Conservation (phyloP, 164 flowering plant species). For the Aristolochia californica region DNA sequence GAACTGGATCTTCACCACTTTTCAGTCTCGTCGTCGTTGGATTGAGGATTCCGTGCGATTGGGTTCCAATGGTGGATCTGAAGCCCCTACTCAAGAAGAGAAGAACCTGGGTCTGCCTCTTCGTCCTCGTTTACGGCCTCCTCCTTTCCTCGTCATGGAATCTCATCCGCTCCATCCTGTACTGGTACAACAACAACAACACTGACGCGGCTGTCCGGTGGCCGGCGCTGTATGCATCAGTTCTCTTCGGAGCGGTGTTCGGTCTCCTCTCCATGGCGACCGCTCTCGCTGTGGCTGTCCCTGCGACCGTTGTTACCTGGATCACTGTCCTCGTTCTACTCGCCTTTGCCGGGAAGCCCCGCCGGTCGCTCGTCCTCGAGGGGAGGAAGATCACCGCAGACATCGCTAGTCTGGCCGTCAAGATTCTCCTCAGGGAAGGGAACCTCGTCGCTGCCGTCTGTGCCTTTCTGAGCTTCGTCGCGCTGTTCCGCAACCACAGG, state of each 20-base stretch:
- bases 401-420: conserved; percentile 29
- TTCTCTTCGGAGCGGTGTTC: conserved; percentile 14
- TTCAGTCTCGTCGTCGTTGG: too few species aligned
- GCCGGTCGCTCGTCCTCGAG: conserved; percentile 36
- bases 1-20: too few species aligned
- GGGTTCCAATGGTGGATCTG: not conserved
- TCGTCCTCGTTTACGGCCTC: conserved; percentile 11
- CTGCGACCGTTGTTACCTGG: conserved; percentile 64
- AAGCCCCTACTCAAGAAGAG: conserved; percentile 1
- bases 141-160: conserved; percentile 17
- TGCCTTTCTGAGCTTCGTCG: conserved; percentile 32
- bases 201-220: conserved; percentile 8
- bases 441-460: conserved; percentile 29
- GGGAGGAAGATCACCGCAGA: conserved; percentile 59
- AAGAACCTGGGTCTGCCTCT: conserved; percentile 13
- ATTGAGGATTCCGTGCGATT: too few species aligned
- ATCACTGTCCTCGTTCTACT: conserved; percentile 66
- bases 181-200: conserved; percentile 10
- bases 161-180: conserved; percentile 15
- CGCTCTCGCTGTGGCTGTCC: conserved; percentile 33
- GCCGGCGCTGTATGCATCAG: conserved; percentile 20
- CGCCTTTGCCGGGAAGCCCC: conserved; percentile 56
- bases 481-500: conserved; percentile 8
- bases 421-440: conserved; percentile 31
- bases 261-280: conserved; percentile 19